Conservation (phyloP, 495 filamentous ascomycete genomes). For the Penicillium paradoxum region DNA sequence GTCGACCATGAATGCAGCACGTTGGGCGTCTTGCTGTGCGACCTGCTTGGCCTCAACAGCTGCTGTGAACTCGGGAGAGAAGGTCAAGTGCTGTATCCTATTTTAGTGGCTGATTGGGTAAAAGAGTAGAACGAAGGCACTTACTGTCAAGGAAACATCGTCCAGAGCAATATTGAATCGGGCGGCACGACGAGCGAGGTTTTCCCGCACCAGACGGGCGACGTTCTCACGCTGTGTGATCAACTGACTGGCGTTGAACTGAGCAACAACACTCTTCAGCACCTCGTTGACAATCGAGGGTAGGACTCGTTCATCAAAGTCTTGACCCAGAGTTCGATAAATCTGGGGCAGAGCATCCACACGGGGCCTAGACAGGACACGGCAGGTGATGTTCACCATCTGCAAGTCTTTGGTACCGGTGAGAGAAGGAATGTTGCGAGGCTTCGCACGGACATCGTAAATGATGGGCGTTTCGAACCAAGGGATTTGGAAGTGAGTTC, state of each 20-base stretch:
- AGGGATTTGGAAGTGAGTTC: slow-evolving; percentile 87
- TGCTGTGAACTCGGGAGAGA: slow-evolving; percentile 98
- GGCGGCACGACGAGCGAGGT: slow-evolving; percentile 81
- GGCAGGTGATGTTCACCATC: slow-evolving; percentile 99
- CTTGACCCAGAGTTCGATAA: slow-evolving; percentile 89
- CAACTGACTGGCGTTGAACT: slow-evolving; percentile 97
- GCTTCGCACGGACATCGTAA: slow-evolving; percentile 97
- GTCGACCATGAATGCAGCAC: slow-evolving; percentile 96
- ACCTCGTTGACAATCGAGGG: slow-evolving; percentile 99
- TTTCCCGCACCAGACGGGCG: slow-evolving; percentile 83
- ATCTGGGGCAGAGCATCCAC: slow-evolving; percentile 89
- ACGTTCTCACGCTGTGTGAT: slow-evolving; percentile 99
- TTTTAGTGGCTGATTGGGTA: slow-evolving; percentile 11
- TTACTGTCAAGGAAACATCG: slow-evolving; percentile 94
- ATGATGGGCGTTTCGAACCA: slow-evolving; percentile 97
- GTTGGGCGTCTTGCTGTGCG: slow-evolving; percentile 95
- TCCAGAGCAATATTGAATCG: slow-evolving; percentile 96
- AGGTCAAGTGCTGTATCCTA: slow-evolving; percentile 75
- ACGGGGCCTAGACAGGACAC: slow-evolving; percentile 90
- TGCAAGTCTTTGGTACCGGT: slow-evolving; percentile 98
- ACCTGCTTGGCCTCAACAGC: slow-evolving; percentile 99
- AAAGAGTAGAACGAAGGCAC: slow-evolving; percentile 16
- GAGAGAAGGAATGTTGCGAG: slow-evolving; percentile 91
- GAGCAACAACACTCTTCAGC: slow-evolving; percentile 95
- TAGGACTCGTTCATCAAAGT: slow-evolving; percentile 95